A percentile compares a stretch with the other conserved stretches of the same genome.
These are phyloP conservation scores for Umbelopsis sp. DNA, from an alignment of 192 early-diverging fungal genomes.

Conservation along the genomic window DNA sequence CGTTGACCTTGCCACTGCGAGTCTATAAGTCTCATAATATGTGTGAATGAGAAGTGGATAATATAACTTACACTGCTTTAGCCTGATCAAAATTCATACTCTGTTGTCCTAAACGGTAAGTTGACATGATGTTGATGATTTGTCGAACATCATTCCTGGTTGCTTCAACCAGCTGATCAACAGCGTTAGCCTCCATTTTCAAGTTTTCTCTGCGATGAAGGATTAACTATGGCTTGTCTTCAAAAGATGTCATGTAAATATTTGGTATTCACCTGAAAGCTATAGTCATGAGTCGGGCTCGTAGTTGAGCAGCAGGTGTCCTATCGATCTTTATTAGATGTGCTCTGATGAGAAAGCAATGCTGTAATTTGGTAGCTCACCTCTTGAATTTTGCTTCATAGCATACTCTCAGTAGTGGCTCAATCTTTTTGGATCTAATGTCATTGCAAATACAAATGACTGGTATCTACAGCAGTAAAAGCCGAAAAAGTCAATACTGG, in stretches of 20 bases:
- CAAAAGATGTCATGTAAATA: neutral
- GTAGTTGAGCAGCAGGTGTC: slow-evolving; percentile 72
- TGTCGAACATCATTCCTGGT: slow-evolving; percentile 95
- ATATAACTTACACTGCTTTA: slow-evolving; percentile 62
- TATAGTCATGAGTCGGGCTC: slow-evolving; percentile 77
- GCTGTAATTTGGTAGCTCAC: slow-evolving; percentile 31
- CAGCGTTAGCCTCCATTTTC: slow-evolving; percentile 72
- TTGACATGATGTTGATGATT: slow-evolving; percentile 92
- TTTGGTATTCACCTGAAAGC: slow-evolving; percentile 52
- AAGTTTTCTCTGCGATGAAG: slow-evolving; percentile 67
- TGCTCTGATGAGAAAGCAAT: slow-evolving; percentile 14
- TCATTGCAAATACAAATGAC: slow-evolving; percentile 99
- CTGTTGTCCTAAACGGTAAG: slow-evolving; percentile 72
- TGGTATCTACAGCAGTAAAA: slow-evolving; percentile 62
- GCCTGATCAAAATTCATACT: slow-evolving; percentile 82
- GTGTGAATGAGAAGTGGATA: neutral
- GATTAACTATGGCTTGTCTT: too few relatives aligned
- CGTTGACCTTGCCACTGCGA: slow-evolving; percentile 33
- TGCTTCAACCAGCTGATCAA: slow-evolving; percentile 77
- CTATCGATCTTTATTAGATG: slow-evolving; percentile 35
- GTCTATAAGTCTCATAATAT: neutral
- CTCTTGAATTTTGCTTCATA: slow-evolving; percentile 78
- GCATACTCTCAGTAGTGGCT: slow-evolving; percentile 82
- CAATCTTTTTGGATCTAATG: slow-evolving; percentile 80
- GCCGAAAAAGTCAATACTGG: neutral